Evolutionary conservation across 2,329 filamentous ascomycete genomes (phyloP).

Genomic region (Sporothrix sp.): DNA sequence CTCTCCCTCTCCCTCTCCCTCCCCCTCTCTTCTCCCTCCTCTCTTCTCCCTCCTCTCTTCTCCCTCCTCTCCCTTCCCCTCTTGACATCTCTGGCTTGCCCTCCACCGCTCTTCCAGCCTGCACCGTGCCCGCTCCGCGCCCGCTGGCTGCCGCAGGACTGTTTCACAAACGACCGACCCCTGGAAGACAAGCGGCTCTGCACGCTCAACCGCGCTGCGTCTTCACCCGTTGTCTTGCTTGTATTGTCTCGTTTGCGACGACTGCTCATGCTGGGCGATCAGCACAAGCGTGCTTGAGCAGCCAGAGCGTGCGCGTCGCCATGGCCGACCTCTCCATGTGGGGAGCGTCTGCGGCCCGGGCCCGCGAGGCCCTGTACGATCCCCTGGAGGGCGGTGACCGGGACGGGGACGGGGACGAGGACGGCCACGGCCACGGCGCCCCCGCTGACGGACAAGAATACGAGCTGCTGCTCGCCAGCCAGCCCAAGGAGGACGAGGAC

Average conservation of each 20-base stretch:
- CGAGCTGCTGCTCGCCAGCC: constrained; percentile 45
- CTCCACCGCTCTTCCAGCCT: no score
- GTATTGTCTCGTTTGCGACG: not conserved
- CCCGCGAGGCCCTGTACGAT: constrained; percentile 20
- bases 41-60: not conserved
- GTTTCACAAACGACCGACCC: no score
- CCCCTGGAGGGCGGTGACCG: constrained; percentile 24
- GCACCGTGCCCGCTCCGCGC: no score
- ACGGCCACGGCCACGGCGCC: constrained; percentile 31
- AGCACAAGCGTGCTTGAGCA: constrained; percentile 13
- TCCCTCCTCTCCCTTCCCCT: not conserved
- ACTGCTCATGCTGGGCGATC: constrained; percentile 15
- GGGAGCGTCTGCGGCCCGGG: constrained; percentile 29
- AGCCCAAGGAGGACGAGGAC: no score
- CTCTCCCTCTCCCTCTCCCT: not conserved
- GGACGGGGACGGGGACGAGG: constrained; percentile 21
- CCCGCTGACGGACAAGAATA: constrained; percentile 42
- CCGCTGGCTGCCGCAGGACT: no score
- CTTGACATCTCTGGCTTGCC: no score
- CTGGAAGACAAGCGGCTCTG: no score
- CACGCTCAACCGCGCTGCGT: no score
- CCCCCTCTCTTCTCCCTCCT: not conserved
- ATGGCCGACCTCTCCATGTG: constrained; percentile 32
- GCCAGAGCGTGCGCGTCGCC: no score
- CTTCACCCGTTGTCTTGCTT: not conserved